A percentile compares a stretch with the other conserved stretches of the same genome.
phyloP scores from a whole-genome alignment of 2,329 filamentous ascomycete species.

The Bimuria novae-zelandiae region DNA sequence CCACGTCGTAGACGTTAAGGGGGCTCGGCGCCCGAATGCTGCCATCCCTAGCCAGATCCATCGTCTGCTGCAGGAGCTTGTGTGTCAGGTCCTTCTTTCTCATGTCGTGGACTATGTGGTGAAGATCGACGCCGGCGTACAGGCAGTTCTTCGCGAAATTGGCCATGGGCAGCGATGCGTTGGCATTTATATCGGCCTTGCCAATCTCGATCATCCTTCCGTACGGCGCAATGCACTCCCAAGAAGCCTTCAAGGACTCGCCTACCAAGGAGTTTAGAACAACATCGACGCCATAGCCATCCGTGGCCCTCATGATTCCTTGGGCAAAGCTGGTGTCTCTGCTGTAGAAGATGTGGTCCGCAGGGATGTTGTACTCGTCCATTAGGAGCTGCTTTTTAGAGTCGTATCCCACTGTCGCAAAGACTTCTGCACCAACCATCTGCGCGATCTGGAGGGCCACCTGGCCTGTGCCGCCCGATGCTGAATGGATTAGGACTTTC shows the following conservation, averaged over 20 bases:
- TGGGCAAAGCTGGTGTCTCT: constrained; percentile 28
- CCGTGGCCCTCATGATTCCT: constrained; percentile 26
- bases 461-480: constrained; percentile 26
- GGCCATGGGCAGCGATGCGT: constrained; percentile 11
- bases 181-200: constrained; percentile 13
- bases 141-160: neutral
- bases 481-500: constrained; percentile 30
- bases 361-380: constrained; percentile 15
- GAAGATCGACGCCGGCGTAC: neutral
- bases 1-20: constrained; percentile 10
- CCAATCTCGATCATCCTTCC: constrained; percentile 23
- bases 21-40: constrained; percentile 6
- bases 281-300: constrained; percentile 35
- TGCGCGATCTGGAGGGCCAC: constrained; percentile 23
- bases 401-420: constrained; percentile 21
- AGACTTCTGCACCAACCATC: constrained; percentile 19
- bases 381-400: constrained; percentile 19
- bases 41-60: neutral
- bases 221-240: constrained; percentile 49
- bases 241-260: constrained; percentile 35
- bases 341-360: constrained; percentile 32
- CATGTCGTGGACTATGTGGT: constrained; percentile 20
- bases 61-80: neutral
- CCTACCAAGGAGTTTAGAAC: constrained; percentile 34
- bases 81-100: neutral